Conservation (phyloP, 129 eudicot genomes). For the Centrapalus pauciflorus region DNA sequence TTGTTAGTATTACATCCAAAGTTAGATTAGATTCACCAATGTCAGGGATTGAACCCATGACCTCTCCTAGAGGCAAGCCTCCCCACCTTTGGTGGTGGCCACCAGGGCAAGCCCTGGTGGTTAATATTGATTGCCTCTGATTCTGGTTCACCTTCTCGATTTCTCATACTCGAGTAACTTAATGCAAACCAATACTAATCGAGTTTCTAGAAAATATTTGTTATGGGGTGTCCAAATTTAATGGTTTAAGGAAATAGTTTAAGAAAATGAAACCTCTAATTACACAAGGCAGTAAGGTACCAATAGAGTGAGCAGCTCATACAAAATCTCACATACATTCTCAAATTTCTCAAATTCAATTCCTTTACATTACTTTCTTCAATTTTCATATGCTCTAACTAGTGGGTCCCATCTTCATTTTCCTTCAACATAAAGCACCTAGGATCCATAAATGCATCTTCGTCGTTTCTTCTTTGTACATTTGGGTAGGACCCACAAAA, state of each 20-base stretch:
- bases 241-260: no score
- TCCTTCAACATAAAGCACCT: not conserved
- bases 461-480: not conserved
- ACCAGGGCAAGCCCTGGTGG: no score
- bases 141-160: no score
- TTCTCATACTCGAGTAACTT: no score
- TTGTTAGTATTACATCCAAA: no score
- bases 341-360: not conserved
- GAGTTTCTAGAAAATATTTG: constrained; percentile 6
- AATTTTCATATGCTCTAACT: not conserved
- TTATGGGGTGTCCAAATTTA: no score
- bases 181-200: not conserved
- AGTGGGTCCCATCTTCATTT: constrained; percentile 3
- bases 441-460: not conserved
- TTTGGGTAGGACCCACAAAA: not conserved
- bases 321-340: not conserved
- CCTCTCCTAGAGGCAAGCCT: no score
- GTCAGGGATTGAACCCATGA: no score
- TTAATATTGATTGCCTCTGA: no score
- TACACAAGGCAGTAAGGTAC: not conserved
- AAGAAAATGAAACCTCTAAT: not conserved
- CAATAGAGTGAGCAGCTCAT: not conserved
- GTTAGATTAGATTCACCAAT: no score
- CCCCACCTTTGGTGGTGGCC: no score
- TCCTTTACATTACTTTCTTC: not conserved